phyloP scores from a whole-genome alignment of 352 stramenopile genomes.

The Aphanomyces invadans region DNA sequence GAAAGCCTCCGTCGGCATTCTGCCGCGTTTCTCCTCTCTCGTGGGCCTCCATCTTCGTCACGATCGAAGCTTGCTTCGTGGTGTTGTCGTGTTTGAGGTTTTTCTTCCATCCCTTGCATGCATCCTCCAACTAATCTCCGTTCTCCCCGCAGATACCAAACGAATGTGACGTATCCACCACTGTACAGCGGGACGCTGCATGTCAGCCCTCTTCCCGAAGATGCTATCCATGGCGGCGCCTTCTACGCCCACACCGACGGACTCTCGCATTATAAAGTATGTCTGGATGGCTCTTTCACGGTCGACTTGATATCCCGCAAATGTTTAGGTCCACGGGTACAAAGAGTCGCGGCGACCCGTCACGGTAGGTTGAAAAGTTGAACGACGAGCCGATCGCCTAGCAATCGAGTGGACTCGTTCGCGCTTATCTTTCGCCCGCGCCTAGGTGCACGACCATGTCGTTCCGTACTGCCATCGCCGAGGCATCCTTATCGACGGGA shows the following conservation, averaged over 20 bases:
- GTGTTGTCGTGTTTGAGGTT: no score
- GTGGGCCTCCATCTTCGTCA: no score
- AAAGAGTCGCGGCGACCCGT: constrained; percentile 2
- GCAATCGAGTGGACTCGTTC: no score
- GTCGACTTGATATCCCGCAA: background rate
- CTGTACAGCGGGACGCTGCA: constrained; percentile 71
- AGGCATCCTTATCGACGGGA: constrained; percentile 58
- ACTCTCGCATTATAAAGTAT: constrained; percentile 41
- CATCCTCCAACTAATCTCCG: no score
- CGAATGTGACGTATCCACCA: constrained; percentile 57
- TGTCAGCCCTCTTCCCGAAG: constrained; percentile 44
- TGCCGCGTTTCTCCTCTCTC: no score
- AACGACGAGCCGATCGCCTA: no score
- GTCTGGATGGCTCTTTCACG: background rate
- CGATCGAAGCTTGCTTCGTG: no score
- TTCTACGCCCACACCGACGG: constrained; percentile 51
- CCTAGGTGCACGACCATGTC: background rate
- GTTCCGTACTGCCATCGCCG: constrained; percentile 49
- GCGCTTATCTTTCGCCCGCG: no score
- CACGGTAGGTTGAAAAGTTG: no score
- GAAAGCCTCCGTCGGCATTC: no score
- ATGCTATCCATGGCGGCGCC: constrained; percentile 39
- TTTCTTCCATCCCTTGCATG: no score
- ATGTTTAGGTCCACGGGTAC: constrained; percentile 14
- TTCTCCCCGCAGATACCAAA: constrained; percentile 33